Conservation (phyloP, 192 early-diverging fungal genomes). For the Allomyces javanicus region DNA sequence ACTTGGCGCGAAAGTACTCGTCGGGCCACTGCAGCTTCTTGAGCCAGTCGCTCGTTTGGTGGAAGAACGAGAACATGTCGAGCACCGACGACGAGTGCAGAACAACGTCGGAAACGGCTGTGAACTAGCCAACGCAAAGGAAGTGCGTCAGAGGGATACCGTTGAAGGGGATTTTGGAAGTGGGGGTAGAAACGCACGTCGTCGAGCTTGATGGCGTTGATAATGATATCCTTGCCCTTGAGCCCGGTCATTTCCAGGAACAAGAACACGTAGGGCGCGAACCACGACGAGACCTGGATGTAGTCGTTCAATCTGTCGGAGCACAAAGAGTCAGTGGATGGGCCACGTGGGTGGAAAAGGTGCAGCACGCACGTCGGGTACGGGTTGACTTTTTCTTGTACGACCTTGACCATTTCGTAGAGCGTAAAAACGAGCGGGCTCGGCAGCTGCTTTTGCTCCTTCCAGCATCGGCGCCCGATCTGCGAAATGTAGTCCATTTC, state of each 20-base stretch:
- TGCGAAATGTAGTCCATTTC: not conserved
- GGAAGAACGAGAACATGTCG: conserved; percentile 62
- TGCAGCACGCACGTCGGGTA: not conserved
- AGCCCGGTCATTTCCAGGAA: conserved; percentile 41
- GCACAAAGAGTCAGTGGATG: too few relatives aligned
- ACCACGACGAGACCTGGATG: conserved; percentile 53
- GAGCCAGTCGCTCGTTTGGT: conserved; percentile 47
- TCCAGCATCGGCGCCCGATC: not conserved
- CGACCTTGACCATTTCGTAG: not conserved
- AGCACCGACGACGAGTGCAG: conserved; percentile 54
- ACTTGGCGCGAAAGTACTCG: conserved; percentile 30
- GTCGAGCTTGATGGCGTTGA: conserved; percentile 42
- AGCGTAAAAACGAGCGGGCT: not conserved
- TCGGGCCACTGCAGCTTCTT: conserved; percentile 45
- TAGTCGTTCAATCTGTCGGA: conserved; percentile 2
- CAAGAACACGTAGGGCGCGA: conserved; percentile 41
- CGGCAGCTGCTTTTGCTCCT: not conserved
- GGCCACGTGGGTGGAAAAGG: too few relatives aligned
- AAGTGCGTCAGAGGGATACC: not conserved
- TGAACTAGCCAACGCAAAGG: conserved; percentile 16
- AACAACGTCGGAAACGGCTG: conserved; percentile 24
- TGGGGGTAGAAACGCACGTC: conserved; percentile 17
- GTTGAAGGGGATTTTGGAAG: not conserved
- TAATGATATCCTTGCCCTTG: conserved; percentile 51
- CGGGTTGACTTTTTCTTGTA: not conserved